Evolutionary conservation across 495 filamentous ascomycete species (phyloP), one percentile per base, ranked within the genome.

Genomic region (Penicillium longicatenatum): DNA sequence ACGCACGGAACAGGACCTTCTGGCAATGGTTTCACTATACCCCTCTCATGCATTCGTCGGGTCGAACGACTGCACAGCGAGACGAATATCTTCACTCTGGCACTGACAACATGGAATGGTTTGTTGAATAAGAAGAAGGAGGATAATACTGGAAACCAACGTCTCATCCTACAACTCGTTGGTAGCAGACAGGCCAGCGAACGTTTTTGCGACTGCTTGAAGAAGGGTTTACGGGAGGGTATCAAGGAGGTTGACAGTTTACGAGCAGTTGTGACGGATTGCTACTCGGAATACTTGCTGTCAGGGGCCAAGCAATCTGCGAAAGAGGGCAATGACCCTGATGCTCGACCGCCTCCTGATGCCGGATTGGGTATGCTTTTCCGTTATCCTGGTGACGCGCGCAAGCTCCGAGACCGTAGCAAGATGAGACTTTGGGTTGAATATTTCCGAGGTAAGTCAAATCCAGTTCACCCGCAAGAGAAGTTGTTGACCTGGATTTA

Each of bases 341-440:
- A 81, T 39, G 73, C 72, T 61, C 86, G 85, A 65, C 86, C 85
- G 46, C 84, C 89, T 0, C 95, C 95, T 14, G 93, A 98, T 76
- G 92, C 92, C 17, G 94, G 94, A 7, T 76, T 98, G 53, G 94
- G 94, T 29, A 89, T 93, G 84, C 71, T 93, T 8, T 98, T 97
- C 75, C 87, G 88, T 65, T 98, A 98, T 71, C 94, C 94, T 5
- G 94, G 94, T 33, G 93, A 98, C 80, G 86, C 91, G n/a, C 89
- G 89, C 60, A 98, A 98, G 73, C 82, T 97, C 39, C 82, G 94
- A 62, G 95, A 98, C 75, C 81, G 91, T 41, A 96, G 92, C 64
- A 98, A 98, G 80, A 98, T 98, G 90, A 82, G 94, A 51, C 71
- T 98, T 21, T 98, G 94, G 94, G 88, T 87, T 44, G 94, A 98